Percentiles rank a stretch among this genome's conserved stretches.
phyloP scores from a whole-genome alignment of 1,284 basidiomycete genomes.

The Ustilago bromivora region DNA sequence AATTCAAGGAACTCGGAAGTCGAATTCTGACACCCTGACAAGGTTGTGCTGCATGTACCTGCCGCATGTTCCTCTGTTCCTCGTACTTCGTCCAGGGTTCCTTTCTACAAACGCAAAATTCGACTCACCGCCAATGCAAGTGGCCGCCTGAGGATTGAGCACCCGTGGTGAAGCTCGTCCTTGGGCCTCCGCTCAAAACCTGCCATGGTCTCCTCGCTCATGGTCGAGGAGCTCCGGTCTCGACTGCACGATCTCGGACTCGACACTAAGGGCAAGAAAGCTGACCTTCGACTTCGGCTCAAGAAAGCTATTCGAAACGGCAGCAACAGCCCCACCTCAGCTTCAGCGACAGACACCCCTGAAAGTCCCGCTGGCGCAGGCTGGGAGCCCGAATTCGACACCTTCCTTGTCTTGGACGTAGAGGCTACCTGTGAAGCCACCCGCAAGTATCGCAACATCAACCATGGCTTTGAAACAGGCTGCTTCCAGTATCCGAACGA shows the following conservation, averaged over 20 bases:
- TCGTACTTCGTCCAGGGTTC: not conserved
- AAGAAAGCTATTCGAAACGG: slow-evolving; percentile 39
- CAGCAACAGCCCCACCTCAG: slow-evolving; percentile 16
- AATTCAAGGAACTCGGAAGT: slow-evolving; percentile 34
- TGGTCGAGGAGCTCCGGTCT: slow-evolving; percentile 47
- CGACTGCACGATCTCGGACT: slow-evolving; percentile 58
- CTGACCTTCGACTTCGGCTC: slow-evolving; percentile 54
- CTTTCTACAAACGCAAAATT: not conserved
- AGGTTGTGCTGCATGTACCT: not conserved
- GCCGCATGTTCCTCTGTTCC: not conserved
- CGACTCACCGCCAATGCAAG: slow-evolving; percentile 14
- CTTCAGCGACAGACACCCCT: not conserved
- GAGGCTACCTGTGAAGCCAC: slow-evolving; percentile 82
- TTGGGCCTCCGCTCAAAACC: slow-evolving; percentile 15
- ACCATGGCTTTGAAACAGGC: slow-evolving; percentile 41
- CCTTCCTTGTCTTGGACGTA: slow-evolving; percentile 78
- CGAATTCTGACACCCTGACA: slow-evolving; percentile 4
- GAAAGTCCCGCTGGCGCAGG: not conserved
- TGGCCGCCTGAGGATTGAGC: slow-evolving; percentile 39
- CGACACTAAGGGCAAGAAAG: slow-evolving; percentile 66
- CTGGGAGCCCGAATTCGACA: slow-evolving; percentile 64
- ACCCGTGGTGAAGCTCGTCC: slow-evolving; percentile 31
- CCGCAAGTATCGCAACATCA: slow-evolving; percentile 43
- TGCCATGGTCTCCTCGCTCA: slow-evolving; percentile 41
- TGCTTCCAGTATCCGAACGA: slow-evolving; percentile 84